phyloP scores from a whole-genome alignment of 768 basidiomycete species.

The Lyophyllum semitale region DNA sequence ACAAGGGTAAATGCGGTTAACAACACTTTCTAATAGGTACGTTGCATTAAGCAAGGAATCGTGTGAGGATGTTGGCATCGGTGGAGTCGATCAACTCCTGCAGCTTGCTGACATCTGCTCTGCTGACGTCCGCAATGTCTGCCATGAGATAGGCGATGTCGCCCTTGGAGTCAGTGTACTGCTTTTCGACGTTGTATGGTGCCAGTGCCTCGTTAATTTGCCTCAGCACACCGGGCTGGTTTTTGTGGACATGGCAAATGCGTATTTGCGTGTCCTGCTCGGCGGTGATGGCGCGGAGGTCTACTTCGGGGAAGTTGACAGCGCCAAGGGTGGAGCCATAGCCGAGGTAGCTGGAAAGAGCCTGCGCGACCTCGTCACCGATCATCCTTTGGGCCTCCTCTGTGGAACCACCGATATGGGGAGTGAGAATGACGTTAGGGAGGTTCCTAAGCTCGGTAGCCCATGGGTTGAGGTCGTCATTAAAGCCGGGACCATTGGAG shows the following conservation, averaged over 20 bases:
- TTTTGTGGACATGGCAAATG: slow-evolving; percentile 93
- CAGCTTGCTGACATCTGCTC: slow-evolving; percentile 74
- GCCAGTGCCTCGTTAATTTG: slow-evolving; percentile 93
- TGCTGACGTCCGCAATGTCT: slow-evolving; percentile 91
- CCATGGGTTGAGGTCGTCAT: slow-evolving; percentile 88
- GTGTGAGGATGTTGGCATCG: slow-evolving; percentile 85
- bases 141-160: slow-evolving; percentile 95
- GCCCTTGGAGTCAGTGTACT: slow-evolving; percentile 96
- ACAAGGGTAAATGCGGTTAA: slow-evolving; percentile 19
- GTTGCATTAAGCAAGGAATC: slow-evolving; percentile 63
- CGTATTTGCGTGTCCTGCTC: slow-evolving; percentile 83
- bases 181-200: slow-evolving; percentile 98
- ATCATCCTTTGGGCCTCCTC: slow-evolving; percentile 99
- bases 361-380: slow-evolving; percentile 88
- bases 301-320: slow-evolving; percentile 99
- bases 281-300: slow-evolving; percentile 86
- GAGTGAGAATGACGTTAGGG: slow-evolving; percentile 94
- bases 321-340: slow-evolving; percentile 89
- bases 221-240: slow-evolving; percentile 92
- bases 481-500: slow-evolving; percentile 87
- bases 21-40: not conserved
- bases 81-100: slow-evolving; percentile 79
- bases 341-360: slow-evolving; percentile 87
- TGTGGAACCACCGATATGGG: slow-evolving; percentile 98
- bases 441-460: slow-evolving; percentile 70